These are phyloP conservation scores for Penicillium expansum DNA, from an alignment of 2,329 filamentous ascomycete genomes.

Conservation along the genomic window DNA sequence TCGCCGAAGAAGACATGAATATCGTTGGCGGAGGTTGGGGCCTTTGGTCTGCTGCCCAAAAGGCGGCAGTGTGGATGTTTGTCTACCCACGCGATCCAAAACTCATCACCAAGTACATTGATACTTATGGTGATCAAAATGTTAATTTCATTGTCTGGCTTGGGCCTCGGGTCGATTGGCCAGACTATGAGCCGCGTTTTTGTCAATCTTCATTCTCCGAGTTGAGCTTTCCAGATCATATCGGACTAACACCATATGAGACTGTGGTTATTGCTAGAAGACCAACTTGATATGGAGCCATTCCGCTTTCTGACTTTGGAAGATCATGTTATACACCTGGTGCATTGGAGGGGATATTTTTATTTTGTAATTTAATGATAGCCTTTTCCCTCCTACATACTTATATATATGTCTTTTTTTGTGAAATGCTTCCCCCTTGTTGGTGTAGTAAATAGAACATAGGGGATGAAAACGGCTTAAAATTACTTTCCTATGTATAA, in stretches of 20 bases:
- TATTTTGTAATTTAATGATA: not conserved
- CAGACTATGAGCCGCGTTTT: conserved; percentile 31
- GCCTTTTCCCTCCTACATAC: not conserved
- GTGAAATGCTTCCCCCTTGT: no score
- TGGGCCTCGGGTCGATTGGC: conserved; percentile 32
- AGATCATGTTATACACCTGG: not conserved
- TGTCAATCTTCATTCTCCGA: conserved; percentile 20
- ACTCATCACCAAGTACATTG: conserved; percentile 47
- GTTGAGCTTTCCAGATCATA: conserved; percentile 18
- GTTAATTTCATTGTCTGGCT: conserved; percentile 31
- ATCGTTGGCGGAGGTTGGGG: conserved; percentile 47
- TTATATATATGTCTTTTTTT: no score
- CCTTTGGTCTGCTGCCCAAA: conserved; percentile 41
- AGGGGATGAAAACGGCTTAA: no score
- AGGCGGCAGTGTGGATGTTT: conserved; percentile 52
- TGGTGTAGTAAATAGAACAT: no score
- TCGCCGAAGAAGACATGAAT: conserved; percentile 43
- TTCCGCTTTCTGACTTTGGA: not conserved
- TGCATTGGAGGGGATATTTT: not conserved
- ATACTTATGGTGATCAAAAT: conserved; percentile 17
- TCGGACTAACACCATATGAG: conserved; percentile 28
- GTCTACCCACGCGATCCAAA: conserved; percentile 53
- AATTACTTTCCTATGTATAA: no score
- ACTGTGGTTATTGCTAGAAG: conserved; percentile 21
- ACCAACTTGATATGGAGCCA: not conserved